These are phyloP conservation scores for Magnolia officinalis DNA, from an alignment of 164 flowering plant species.

Conservation along the genomic window DNA sequence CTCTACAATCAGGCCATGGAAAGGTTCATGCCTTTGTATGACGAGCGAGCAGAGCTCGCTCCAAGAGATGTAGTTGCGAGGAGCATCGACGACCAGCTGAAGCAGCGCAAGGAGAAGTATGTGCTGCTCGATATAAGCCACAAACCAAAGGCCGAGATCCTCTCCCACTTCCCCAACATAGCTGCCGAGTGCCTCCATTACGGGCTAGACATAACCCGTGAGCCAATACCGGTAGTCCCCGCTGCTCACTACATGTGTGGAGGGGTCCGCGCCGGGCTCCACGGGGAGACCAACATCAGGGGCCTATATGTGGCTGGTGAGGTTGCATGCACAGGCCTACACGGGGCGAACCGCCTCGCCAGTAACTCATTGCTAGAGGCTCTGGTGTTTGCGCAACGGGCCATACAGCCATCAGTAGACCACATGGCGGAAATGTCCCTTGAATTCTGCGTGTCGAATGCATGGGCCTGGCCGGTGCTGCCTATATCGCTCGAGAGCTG, in stretches of 20 bases:
- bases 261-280: constrained; percentile 93
- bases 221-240: constrained; percentile 95
- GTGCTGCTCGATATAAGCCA: constrained; percentile 92
- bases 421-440: constrained; percentile 41
- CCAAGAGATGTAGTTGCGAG: constrained; percentile 96
- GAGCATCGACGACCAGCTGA: constrained; percentile 92
- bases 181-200: constrained; percentile 88
- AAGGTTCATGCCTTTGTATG: constrained; percentile 90
- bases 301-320: constrained; percentile 97
- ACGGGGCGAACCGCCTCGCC: constrained; percentile 96
- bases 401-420: constrained; percentile 79
- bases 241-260: constrained; percentile 99
- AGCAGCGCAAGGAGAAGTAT: constrained; percentile 71
- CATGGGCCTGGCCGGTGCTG: constrained; percentile 58
- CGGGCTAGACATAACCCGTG: constrained; percentile 80
- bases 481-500: constrained; percentile 46
- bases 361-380: constrained; percentile 98
- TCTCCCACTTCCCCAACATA: constrained; percentile 91
- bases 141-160: constrained; percentile 64
- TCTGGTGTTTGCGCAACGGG: constrained; percentile 84
- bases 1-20: constrained; percentile 81
- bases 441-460: constrained; percentile 29
- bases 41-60: constrained; percentile 91
- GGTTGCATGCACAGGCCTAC: constrained; percentile 97
- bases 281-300: constrained; percentile 80